Conservation (phyloP, 495 filamentous ascomycete genomes). For the Massariosphaeria phaeospora region DNA sequence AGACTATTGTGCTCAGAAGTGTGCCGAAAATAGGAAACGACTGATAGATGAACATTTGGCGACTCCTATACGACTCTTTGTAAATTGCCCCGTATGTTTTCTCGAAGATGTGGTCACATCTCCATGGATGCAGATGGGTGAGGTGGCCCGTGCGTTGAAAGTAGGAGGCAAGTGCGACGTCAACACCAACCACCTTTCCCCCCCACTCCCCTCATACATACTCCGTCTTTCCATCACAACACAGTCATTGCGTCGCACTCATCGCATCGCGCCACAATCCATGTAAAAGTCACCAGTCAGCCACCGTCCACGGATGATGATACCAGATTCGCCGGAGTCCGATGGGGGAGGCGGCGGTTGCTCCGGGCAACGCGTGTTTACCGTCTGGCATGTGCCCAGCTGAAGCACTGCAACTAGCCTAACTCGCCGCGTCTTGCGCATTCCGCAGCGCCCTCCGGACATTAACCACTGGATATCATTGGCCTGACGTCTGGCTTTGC, state of each 20-base stretch:
- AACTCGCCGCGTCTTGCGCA: slow-evolving; percentile 1
- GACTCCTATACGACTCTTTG: too few species aligned
- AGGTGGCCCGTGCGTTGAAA: neutral
- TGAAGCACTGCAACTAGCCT: neutral
- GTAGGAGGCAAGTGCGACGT: neutral
- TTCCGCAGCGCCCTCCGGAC: slow-evolving; percentile 2
- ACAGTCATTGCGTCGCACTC: too few species aligned
- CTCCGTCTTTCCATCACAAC: too few species aligned
- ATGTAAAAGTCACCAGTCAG: too few species aligned
- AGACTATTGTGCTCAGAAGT: too few species aligned
- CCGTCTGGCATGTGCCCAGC: neutral
- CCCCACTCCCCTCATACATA: neutral
- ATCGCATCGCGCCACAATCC: too few species aligned
- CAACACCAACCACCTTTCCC: neutral
- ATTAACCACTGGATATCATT: neutral
- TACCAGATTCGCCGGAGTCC: too few species aligned
- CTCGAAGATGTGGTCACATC: neutral
- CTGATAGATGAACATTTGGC: too few species aligned
- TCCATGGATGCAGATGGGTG: neutral
- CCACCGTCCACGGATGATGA: too few species aligned
- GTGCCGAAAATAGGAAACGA: too few species aligned
- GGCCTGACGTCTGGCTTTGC: neutral
- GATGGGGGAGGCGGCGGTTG: too few species aligned
- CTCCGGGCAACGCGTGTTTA: slow-evolving; percentile 17
- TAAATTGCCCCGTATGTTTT: too few species aligned